Evolutionary conservation across 2,329 filamentous ascomycete species (phyloP).

Genomic region (Atkinsonella hypoxylon): DNA sequence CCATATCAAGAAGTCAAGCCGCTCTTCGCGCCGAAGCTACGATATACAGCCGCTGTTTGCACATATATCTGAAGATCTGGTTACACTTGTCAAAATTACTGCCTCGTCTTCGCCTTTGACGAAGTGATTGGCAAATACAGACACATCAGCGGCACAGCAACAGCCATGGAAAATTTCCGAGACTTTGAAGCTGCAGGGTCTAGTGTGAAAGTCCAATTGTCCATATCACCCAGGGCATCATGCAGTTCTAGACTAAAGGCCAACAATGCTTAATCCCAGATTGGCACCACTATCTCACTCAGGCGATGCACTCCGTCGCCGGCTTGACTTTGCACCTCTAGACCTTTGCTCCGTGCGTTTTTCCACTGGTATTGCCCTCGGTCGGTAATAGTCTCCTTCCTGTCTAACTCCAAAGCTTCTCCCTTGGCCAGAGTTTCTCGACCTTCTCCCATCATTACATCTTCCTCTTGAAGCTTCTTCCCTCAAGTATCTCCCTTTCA

Average conservation of each 20-base stretch:
- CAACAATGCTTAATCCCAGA: neutral
- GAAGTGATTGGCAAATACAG: constrained; percentile 55
- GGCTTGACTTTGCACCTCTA: neutral
- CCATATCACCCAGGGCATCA: constrained; percentile 1
- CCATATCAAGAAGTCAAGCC: neutral
- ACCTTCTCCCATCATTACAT: neutral
- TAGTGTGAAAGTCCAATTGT: too few relatives aligned
- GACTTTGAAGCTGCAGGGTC: too few relatives aligned
- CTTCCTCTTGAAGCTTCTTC: neutral
- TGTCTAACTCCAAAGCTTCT: neutral
- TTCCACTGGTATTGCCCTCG: constrained; percentile 1
- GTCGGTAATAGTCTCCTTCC: constrained; percentile 18
- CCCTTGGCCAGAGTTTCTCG: neutral
- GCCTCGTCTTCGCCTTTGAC: constrained; percentile 31
- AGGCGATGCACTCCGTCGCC: constrained; percentile 1
- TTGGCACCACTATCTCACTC: neutral
- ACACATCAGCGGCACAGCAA: constrained; percentile 34
- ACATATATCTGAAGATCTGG: too few relatives aligned
- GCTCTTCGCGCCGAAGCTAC: neutral
- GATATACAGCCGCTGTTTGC: neutral
- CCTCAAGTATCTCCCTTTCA: neutral
- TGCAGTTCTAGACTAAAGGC: neutral
- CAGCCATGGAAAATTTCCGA: neutral
- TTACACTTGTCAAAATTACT: neutral
- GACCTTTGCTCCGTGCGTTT: neutral